These are phyloP conservation scores for Erodium texanum DNA, from an alignment of 441 rosid genomes.

Conservation along the genomic window DNA sequence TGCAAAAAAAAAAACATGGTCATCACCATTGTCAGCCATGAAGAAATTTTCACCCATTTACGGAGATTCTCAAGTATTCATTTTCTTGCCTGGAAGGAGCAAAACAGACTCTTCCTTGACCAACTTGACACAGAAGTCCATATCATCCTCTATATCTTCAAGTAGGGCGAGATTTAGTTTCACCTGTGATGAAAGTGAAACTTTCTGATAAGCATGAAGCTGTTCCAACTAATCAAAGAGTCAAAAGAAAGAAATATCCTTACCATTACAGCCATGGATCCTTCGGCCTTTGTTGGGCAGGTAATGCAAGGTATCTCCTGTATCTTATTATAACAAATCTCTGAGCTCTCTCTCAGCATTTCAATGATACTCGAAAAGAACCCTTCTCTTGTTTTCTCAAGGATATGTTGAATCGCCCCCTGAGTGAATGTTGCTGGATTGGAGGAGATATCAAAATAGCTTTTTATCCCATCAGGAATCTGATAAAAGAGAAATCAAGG, in stretches of 20 bases:
- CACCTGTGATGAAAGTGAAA: conserved; percentile 26
- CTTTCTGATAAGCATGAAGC: no score
- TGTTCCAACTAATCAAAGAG: no score
- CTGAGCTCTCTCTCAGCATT: conserved; percentile 6
- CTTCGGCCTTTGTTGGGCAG: conserved; percentile 17
- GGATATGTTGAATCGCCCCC: conserved; percentile 18
- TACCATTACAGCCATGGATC: conserved; percentile 24
- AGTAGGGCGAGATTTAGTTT: conserved; percentile 31
- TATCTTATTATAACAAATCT: conserved; percentile 13
- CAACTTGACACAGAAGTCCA: conserved; percentile 55
- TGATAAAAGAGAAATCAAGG: background rate
- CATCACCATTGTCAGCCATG: background rate
- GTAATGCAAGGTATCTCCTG: conserved; percentile 22
- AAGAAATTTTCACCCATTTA: background rate
- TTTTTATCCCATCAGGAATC: conserved; percentile 7
- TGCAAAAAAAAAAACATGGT: background rate
- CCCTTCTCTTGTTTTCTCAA: conserved; percentile 12
- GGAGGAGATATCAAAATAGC: conserved; percentile 5
- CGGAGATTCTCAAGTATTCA: background rate
- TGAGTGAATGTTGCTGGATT: conserved; percentile 12
- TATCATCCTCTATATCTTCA: conserved; percentile 46
- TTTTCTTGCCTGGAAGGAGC: conserved; percentile 38
- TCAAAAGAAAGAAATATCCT: background rate
- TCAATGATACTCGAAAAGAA: conserved; percentile 14
- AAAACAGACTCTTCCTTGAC: conserved; percentile 46